A percentile compares a stretch with the other conserved stretches of the same genome.
Evolutionary conservation across 148 eudicot species (phyloP).

Genomic region (Rhododendron ferrugineum): DNA sequence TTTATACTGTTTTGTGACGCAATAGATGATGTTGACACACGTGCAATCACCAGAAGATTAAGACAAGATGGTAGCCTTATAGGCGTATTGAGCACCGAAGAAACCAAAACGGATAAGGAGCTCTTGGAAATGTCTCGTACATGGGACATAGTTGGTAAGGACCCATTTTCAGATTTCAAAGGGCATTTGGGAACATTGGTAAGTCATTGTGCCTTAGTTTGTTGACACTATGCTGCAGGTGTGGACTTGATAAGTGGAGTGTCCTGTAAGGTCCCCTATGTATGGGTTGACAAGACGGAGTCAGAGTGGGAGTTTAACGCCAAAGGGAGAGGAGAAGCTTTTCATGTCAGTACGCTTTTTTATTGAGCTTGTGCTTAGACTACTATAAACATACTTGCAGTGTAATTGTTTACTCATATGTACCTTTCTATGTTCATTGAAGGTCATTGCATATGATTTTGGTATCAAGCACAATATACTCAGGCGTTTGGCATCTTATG

Average conservation of each 20-base stretch:
- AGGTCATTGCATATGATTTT: conserved; percentile 96
- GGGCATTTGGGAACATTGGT: background rate
- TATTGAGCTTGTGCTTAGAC: conserved; percentile 2
- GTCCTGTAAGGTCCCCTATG: conserved; percentile 73
- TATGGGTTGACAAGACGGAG: conserved; percentile 72
- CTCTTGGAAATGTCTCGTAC: conserved; percentile 80
- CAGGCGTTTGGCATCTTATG: conserved; percentile 89
- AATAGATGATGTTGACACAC: conserved; percentile 94
- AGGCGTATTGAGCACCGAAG: conserved; percentile 92
- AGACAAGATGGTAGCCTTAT: conserved; percentile 97
- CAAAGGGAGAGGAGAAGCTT: conserved; percentile 41
- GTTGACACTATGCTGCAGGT: conserved; percentile 37
- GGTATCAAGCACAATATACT: conserved; percentile 88
- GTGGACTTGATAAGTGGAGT: conserved; percentile 89
- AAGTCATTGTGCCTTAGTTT: background rate
- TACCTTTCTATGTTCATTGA: conserved; percentile 11
- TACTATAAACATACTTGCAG: background rate
- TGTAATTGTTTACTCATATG: background rate
- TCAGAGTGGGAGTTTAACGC: conserved; percentile 72
- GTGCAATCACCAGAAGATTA: conserved; percentile 89
- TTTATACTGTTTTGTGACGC: conserved; percentile 7
- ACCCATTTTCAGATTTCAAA: background rate
- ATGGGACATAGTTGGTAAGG: conserved; percentile 89
- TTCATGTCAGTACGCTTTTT: conserved; percentile 44
- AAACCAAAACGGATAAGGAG: conserved; percentile 67